Evolutionary conservation across 2,329 filamentous ascomycete species (phyloP).

Genomic region (Aspergillus ustus): DNA sequence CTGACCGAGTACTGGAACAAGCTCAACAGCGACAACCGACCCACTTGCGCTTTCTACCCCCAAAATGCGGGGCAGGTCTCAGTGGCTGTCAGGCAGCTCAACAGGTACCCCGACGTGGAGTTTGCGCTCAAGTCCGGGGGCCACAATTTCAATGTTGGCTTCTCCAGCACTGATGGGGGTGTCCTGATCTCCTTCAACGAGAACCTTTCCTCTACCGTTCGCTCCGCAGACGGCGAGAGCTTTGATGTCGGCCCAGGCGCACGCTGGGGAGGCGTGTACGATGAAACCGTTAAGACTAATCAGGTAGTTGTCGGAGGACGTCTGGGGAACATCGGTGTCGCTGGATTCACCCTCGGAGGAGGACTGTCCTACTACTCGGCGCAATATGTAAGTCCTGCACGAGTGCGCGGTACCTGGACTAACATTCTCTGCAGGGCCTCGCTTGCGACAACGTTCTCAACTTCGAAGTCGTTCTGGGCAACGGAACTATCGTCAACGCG

Average conservation of each 20-base stretch:
- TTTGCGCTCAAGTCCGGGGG: background rate
- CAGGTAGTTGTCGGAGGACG: slow-evolving; percentile 18
- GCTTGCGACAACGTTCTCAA: slow-evolving; percentile 21
- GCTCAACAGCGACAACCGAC: slow-evolving; percentile 17
- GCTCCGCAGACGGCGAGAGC: slow-evolving; percentile 13
- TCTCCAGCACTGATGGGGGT: background rate
- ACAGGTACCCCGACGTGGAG: background rate
- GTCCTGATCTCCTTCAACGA: background rate
- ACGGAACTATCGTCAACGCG: slow-evolving; percentile 17
- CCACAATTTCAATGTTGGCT: background rate
- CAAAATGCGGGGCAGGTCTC: background rate
- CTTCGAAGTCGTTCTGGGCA: slow-evolving; percentile 17
- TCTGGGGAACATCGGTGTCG: slow-evolving; percentile 18
- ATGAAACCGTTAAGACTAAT: slow-evolving; percentile 13
- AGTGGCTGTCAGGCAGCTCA: background rate
- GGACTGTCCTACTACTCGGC: slow-evolving; percentile 22
- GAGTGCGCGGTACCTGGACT: background rate
- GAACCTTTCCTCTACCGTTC: slow-evolving; percentile 12
- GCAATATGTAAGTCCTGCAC: slow-evolving; percentile 14
- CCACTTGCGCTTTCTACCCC: slow-evolving; percentile 18
- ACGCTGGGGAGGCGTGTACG: slow-evolving; percentile 21
- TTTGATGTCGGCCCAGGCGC: slow-evolving; percentile 21
- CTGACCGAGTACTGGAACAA: slow-evolving; percentile 19
- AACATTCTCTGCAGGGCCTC: slow-evolving; percentile 1
- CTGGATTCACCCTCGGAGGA: slow-evolving; percentile 15